Base-by-base conservation (phyloP, 805 yeast species). In the Cyberlindnera bimundalis region DNA sequence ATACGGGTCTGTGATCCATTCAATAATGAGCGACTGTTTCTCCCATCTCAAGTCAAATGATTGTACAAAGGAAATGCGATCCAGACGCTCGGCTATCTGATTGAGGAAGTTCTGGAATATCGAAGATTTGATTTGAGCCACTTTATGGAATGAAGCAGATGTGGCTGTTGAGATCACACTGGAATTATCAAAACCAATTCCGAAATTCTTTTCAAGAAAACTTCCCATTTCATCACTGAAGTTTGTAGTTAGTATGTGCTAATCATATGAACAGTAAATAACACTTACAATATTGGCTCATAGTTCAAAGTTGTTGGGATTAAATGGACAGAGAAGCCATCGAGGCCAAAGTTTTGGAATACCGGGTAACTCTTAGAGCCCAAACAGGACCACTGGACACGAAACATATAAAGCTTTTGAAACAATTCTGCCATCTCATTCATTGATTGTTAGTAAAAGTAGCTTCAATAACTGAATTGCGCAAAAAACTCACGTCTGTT, bases 1-100 rank as follows among this genome's bases (percentile, higher is more conserved):
- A 34, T 42, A 39, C 3, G 58, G 58, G 7, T 48, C 42, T 1
- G 55, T 48, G 2, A 43, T 40, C 56, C 56, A 53, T 24, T 50
- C 43, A 3, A 52, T 21, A 4, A 23, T 23, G 10, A 56, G 40
- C 16, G 41, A 13, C 13, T 31, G 8, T 4, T 46, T 35, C 23
- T 46, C 39, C 45, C 48, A 53, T 7, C 39, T 33, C 15, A 56
- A 28, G 20, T 54, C 55, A 26, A 56, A 47, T 13, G 51, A 39
- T 2, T 51, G 43, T 3, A 55, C 44, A 29, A 27, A 53, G 15
- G 53, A 44, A 14, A 53, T 40, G 16, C 53, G 37, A 28, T 54
- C 59, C 4, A 49, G 42, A 11, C 35, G 43, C 3, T 33, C 26
- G 1, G 47, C 44, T 4, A 54, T 35, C 3, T 29, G 19, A 27